Conservation (phyloP, 176 grass and related monocot genomes). For the Oryza rufipogon region DNA sequence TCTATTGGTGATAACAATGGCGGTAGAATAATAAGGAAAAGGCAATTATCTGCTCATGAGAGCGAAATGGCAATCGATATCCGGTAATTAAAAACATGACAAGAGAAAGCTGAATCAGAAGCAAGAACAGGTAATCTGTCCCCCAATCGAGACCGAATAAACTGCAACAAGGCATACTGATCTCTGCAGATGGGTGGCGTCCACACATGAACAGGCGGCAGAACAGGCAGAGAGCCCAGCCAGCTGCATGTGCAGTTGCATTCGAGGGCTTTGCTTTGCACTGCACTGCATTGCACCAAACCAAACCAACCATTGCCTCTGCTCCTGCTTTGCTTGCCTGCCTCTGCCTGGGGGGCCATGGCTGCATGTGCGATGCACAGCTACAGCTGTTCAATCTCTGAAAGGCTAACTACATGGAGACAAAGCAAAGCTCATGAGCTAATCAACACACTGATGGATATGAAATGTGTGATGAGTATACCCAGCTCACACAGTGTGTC, state of each 20-base stretch:
- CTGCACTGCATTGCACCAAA: constrained; percentile 26
- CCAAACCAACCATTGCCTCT: neutral
- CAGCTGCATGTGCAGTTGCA: constrained; percentile 35
- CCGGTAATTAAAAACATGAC: neutral
- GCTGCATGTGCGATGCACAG: constrained; percentile 40
- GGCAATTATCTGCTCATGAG: too few relatives aligned
- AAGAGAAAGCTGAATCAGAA: neutral
- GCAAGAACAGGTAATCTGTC: neutral
- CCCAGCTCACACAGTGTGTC: neutral
- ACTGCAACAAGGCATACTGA: constrained; percentile 5
- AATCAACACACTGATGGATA: constrained; percentile 13
- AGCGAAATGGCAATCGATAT: neutral
- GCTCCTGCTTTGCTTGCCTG: neutral
- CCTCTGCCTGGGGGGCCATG: constrained; percentile 29
- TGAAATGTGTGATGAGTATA: constrained; percentile 16
- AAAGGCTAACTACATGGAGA: constrained; percentile 35
- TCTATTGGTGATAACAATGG: too few relatives aligned
- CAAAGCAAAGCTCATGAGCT: constrained; percentile 32
- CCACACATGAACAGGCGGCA: neutral
- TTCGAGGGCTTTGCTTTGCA: constrained; percentile 11
- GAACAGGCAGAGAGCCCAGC: constrained; percentile 27
- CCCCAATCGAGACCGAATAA: neutral
- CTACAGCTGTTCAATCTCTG: constrained; percentile 8
- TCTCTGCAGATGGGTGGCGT: too few relatives aligned
- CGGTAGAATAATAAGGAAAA: too few relatives aligned